phyloP scores from a whole-genome alignment of 768 basidiomycete genomes.

The Termitomyces sp. region DNA sequence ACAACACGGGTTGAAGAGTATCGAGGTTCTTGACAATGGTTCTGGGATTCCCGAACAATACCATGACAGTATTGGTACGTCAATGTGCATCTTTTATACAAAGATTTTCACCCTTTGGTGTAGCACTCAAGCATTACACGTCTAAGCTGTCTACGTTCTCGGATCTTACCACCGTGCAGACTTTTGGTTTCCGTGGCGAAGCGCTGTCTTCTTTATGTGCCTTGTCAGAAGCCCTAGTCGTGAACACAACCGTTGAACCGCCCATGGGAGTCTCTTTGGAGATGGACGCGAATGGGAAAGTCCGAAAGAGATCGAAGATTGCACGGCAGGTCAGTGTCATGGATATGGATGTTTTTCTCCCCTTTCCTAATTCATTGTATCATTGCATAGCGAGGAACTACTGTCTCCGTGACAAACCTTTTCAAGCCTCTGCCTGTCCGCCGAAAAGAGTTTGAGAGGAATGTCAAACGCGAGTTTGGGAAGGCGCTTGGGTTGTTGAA shows the following conservation, averaged over 20 bases:
- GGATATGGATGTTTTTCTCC: not conserved
- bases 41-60: conserved; percentile 76
- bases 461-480: conserved; percentile 82
- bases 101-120: not conserved
- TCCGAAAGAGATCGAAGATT: conserved; percentile 51
- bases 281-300: conserved; percentile 60
- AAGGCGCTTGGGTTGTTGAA: conserved; percentile 80
- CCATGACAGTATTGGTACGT: conserved; percentile 72
- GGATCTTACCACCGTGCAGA: conserved; percentile 66
- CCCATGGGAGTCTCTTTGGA: conserved; percentile 81
- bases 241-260: conserved; percentile 72
- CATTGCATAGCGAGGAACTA: conserved; percentile 75
- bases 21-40: conserved; percentile 94
- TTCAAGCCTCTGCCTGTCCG: conserved; percentile 87
- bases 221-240: conserved; percentile 58
- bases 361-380: not conserved
- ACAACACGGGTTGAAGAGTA: conserved; percentile 72
- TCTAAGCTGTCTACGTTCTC: conserved; percentile 80
- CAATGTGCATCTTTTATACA: not conserved
- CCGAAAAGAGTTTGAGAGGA: conserved; percentile 85
- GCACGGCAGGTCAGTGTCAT: conserved; percentile 63
- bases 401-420: conserved; percentile 61
- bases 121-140: conserved; percentile 89
- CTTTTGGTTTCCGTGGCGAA: conserved; percentile 96
- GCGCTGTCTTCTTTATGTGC: conserved; percentile 93